Evolutionary conservation across 2,329 filamentous ascomycete species (phyloP).

Genomic region (Colletotrichum sidae): DNA sequence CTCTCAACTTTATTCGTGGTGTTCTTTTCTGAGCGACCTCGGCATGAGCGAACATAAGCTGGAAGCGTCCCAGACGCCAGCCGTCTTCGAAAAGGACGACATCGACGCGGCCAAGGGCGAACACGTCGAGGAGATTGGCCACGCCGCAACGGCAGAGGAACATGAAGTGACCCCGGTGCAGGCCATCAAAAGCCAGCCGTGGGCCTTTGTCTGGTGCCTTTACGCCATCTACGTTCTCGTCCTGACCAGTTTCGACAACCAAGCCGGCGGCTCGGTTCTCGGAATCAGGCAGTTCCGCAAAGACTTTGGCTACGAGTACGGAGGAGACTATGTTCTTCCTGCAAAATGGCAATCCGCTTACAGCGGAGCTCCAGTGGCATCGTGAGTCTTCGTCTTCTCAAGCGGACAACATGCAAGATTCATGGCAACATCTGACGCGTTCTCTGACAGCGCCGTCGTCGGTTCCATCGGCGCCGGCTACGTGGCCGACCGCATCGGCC

Average conservation of each 20-base stretch:
- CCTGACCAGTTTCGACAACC: conserved; percentile 55
- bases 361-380: conserved; percentile 54
- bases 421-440: neutral
- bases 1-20: neutral
- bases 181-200: conserved; percentile 43
- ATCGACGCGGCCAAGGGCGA: conserved; percentile 31
- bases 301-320: conserved; percentile 54
- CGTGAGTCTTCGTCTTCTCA: conserved; percentile 39
- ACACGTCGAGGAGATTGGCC: conserved; percentile 28
- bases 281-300: conserved; percentile 57
- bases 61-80: conserved; percentile 20
- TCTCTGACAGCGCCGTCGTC: conserved; percentile 33
- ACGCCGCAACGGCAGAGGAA: conserved; percentile 22
- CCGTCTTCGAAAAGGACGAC: conserved; percentile 25
- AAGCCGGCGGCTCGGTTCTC: conserved; percentile 53
- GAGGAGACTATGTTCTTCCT: conserved; percentile 52
- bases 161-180: conserved; percentile 33
- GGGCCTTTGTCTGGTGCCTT: conserved; percentile 49
- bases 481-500: conserved; percentile 30
- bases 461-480: conserved; percentile 33
- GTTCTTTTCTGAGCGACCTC: neutral
- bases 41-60: conserved; percentile 14
- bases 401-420: neutral
- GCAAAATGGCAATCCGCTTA: conserved; percentile 59
- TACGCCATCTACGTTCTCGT: conserved; percentile 54